Evolutionary conservation across 768 basidiomycete species (phyloP), one percentile per base, ranked within the genome.

Genomic region (Calocybe indica): DNA sequence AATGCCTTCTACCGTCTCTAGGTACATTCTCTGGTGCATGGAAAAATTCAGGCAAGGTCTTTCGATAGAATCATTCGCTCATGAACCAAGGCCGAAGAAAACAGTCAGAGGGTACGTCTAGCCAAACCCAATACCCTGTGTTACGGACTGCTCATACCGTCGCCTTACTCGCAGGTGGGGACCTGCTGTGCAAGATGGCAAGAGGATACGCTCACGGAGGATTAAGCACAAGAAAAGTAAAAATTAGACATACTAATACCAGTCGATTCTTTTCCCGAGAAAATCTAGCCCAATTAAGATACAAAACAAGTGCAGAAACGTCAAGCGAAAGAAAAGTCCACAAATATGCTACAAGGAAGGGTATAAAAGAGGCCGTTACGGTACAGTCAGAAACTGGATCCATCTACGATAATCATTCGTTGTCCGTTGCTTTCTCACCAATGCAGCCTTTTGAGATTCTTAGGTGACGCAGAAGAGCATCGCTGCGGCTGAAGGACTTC

Each of bases 1-100:
- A 51, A 52, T 40, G 37, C 31, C 36, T 28, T 40, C 32, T 5
- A 14, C n/a, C 31, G 40, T 38, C 30, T 6, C 11, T 54, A 92
- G 90, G 59, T 92, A 92, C 57, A 79, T 91, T 48, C 67, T 91
- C 6, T 91, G 88, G 90, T 82, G 82, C 55, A 82, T 89, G 82
- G 80, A 88, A 59, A 91, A 88, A 59, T 92, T 75, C 62, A 75
- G 87, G 22, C 68, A 69, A 45, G 81, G 79, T 1, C 56, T 69
- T 28, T 67, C 79, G 1, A 70, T 86, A 2, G 59, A 70, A 13
- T 71, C 75, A 7, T 87, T 88, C 60, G 82, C 83, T 5, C 79
- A 87, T 55, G 79, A 81, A 45, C 62, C 74, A 8, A 76, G 61
- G 55, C 78, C 85, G n/a, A 85, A 80, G 65, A 92, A 88, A 70